Base-by-base conservation (phyloP, 352 stramenopile species). In the Thalassiosira pacifica region DNA sequence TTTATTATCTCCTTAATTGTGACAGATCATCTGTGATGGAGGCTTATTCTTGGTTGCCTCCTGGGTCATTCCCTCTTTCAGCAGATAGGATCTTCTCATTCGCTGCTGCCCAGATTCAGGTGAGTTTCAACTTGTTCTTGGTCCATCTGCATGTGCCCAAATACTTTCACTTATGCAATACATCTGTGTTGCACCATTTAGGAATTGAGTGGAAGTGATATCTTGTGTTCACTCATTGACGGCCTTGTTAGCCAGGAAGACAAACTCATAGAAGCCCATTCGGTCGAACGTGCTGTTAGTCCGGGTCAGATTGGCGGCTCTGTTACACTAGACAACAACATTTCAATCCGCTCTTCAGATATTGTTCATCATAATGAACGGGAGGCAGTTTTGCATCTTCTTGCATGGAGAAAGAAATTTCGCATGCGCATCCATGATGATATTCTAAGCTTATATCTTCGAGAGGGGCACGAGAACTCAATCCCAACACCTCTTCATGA, bases 1-100 rank as follows among this genome's bases (percentile, higher is more conserved):
- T 11, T 42, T 4, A 42, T 42, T 42, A 42, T 11, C 4, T 42
- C 34, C 4, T 11, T 42, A 42, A 42, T 42, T 42, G 34, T 42
- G 10, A 42, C 34, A 42, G 90, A 75, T 90, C 91, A 34, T 93
- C 89, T 27, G 85, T 96, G 10, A 86, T 96, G 79, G 92, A 96
- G 75, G 89, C 93, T 8, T 96, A 95, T 76, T 87, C 89, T 34
- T 96, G 91, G 93, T 71, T 96, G 3, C 93, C 93, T 67, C 88
- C 93, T 67, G 93, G 93, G 22, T 95, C 90, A 37, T 96, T 91
- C 48, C 91, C 91, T n/a, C 88, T 94, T 78, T 89, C 89, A 68
- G 91, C 93, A 10, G 90, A 95, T 82, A 80, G 85, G n/a, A 89
- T 96, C 26, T 96, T 95, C 76, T 83, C 60, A n/a, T 95, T 95